Base-by-base conservation (phyloP, 2,329 filamentous ascomycete species). In the Aspergillus tanneri region DNA sequence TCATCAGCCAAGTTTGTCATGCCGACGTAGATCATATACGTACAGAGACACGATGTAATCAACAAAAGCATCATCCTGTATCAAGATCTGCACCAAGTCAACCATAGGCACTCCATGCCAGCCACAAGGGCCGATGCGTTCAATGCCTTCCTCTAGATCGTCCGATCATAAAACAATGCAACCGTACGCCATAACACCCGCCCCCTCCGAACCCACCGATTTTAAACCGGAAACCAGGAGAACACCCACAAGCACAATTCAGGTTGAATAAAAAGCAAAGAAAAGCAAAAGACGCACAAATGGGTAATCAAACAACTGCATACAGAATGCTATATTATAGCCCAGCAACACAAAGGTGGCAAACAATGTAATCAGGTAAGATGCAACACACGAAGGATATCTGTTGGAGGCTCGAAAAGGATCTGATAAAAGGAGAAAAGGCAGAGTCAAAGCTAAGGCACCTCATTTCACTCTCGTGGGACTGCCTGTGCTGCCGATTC, bases 401-500 rank as follows among this genome's bases (percentile, higher is more conserved):
- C 44, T 39, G 56, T 59, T 39, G 47, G 50, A 45, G 52, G 23
- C 21, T 40, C 42, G 38, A 44, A 44, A 35, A 45, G 24, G 19
- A 36, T 35, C 38, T 39, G 43, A 40, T n/a, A 50, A 28, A 32
- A 41, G 41, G 24, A 38, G 28, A 46, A 24, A 27, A 37, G 25
- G 32, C 24, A 27, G 21, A 39, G 30, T 32, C 42, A 19, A 23
- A 32, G 18, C 25, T 28, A 27, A n/a, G 16, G 30, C 39, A n/a
- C n/a, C 36, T 45, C 52, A 64, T 51, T 64, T 66, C 45, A 65
- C 60, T 22, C 66, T 59, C 3, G 59, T 56, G 4, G 68, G 61
- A 49, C 65, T 70, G 24, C 67, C 63, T 10, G 68, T 62, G 55
- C 74, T 76, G 10, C 71, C 73, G 36, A 76, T 64, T 16, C 74